phyloP scores from a whole-genome alignment of 2,329 filamentous ascomycete genomes.

The Ascochyta viciae-villosae region DNA sequence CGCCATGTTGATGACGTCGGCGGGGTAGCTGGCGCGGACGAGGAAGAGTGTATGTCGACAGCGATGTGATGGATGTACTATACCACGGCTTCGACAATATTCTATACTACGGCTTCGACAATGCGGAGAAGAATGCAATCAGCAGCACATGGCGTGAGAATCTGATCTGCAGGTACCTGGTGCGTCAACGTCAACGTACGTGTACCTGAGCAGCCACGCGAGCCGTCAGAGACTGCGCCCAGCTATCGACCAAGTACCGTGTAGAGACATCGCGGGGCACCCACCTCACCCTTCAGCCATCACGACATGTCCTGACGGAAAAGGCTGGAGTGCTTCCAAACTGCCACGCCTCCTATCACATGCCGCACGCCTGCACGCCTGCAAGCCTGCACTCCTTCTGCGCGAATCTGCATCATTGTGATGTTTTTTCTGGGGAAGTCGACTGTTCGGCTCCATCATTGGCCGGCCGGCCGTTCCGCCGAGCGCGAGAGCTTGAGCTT shows the following conservation, averaged over 20 bases:
- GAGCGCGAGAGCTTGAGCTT: conserved; percentile 16
- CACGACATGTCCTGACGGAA: background rate
- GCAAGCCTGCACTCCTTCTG: background rate
- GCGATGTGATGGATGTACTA: background rate
- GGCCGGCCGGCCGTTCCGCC: conserved; percentile 8
- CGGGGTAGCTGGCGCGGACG: conserved; percentile 30
- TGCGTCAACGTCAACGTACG: conserved; percentile 1
- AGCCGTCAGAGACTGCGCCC: conserved; percentile 25
- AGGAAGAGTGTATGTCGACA: conserved; percentile 3
- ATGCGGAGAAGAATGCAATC: conserved; percentile 11
- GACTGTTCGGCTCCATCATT: conserved; percentile 16
- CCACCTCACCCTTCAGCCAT: background rate
- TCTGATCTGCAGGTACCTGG: conserved; percentile 7
- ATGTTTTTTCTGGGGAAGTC: conserved; percentile 9
- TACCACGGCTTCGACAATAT: no score
- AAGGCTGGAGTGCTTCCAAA: background rate
- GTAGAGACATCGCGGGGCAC: conserved; percentile 15
- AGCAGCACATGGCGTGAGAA: conserved; percentile 31
- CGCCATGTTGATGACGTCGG: conserved; percentile 49
- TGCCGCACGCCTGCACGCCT: background rate
- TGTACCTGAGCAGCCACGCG: conserved; percentile 19
- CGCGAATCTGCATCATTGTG: conserved; percentile 12
- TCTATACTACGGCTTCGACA: background rate
- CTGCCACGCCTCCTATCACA: background rate
- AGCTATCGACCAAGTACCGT: background rate